Evolutionary conservation across 768 basidiomycete genomes (phyloP), one percentile per base, ranked within the genome.

Genomic region (Suillus americanus): DNA sequence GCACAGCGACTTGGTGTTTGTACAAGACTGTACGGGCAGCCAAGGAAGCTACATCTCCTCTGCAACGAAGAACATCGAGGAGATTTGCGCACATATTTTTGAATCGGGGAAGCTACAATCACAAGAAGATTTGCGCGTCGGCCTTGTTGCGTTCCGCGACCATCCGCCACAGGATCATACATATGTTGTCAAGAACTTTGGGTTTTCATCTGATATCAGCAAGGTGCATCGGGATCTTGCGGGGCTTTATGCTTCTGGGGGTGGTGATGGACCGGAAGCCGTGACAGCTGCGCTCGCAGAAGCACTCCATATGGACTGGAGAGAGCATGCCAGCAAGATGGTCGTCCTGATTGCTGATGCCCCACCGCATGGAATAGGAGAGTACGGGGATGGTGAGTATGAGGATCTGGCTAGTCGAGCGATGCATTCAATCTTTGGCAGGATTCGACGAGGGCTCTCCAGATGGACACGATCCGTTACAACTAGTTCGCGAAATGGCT

Each of bases 91-190:
- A 55, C 89, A 92, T 79, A 99, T 99, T 68, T 93, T 93, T 78
- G 91, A 95, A 78, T 95, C 94, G 28, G 95, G 95, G 48, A 92
- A 91, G 71, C 86, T 99, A n/a, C 89, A 91, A 73, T 81, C 85
- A 62, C 85, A 81, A 53, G 95, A 97, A 71, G 96, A 97, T 76
- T 85, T 97, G 25, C 87, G 94, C 67, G 88, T 99, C 46, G 97
- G 96, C 64, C 85, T 99, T 65, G 85, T 99, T 68, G 95, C 95
- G 48, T 99, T 96, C 79, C 87, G 97, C 66, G 96, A 99, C 79
- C 94, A 99, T 73, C 96, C 96, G 30, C 96, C 96, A 18, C 96
- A 99, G 79, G 96, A 99, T 74, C 94, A 93, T 71, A 95, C 95
- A 62, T 99, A 95, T 75, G 81, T 99, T 67, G 90, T 89, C 72